These are phyloP conservation scores for Venturia asperata DNA, from an alignment of 2,329 filamentous ascomycete species.

Conservation along the genomic window DNA sequence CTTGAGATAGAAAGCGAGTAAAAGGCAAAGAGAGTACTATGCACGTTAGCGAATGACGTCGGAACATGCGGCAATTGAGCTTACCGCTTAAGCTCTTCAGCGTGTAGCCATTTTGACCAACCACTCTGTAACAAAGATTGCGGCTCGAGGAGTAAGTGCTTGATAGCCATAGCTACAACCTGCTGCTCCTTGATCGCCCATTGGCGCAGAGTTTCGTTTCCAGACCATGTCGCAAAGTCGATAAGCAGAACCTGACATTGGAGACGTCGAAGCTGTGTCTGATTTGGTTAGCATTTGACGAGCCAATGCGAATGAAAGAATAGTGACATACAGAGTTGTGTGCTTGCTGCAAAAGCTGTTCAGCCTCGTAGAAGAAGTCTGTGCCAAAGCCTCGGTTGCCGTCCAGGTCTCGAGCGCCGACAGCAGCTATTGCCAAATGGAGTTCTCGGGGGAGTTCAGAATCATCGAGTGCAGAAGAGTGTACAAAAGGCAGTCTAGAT, in stretches of 20 bases:
- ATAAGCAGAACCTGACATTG: neutral
- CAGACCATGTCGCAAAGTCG: slow-evolving; percentile 7
- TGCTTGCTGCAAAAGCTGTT: slow-evolving; percentile 8
- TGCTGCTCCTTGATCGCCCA: slow-evolving; percentile 12
- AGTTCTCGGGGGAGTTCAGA: slow-evolving; percentile 1
- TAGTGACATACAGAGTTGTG: neutral
- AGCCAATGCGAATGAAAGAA: too few relatives aligned
- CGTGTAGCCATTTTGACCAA: slow-evolving; percentile 10
- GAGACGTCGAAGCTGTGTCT: neutral
- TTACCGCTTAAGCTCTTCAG: slow-evolving; percentile 8
- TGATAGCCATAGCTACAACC: slow-evolving; percentile 4
- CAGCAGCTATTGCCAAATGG: neutral
- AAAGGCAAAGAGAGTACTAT: neutral
- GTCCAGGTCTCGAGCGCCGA: slow-evolving; percentile 1
- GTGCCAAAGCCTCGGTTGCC: neutral
- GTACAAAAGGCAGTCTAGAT: slow-evolving; percentile 1
- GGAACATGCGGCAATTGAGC: neutral
- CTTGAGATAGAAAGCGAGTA: slow-evolving; percentile 8
- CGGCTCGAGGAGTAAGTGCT: neutral
- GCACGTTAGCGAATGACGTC: neutral
- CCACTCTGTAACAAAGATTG: slow-evolving; percentile 1
- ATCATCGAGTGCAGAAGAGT: neutral
- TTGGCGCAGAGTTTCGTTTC: neutral
- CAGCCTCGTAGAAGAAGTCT: slow-evolving; percentile 7
- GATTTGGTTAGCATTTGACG: neutral